A percentile compares a stretch with the other conserved stretches of the same genome.
phyloP scores from a whole-genome alignment of 306 rosid genomes.

The Senna tora region DNA sequence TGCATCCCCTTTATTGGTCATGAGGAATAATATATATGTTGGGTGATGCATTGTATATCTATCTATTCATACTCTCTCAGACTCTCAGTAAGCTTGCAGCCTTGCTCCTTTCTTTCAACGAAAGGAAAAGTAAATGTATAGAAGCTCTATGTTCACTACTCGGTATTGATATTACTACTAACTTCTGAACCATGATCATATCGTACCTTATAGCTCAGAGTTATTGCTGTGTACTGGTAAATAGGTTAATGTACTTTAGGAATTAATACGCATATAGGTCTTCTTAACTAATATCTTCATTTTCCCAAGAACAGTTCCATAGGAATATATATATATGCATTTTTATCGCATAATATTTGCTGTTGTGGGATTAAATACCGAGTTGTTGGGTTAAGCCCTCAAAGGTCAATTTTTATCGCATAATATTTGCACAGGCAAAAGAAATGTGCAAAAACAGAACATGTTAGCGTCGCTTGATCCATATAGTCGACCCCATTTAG shows the following conservation, averaged over 20 bases:
- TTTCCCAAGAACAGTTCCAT: background rate
- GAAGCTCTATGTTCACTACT: background rate
- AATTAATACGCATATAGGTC: background rate
- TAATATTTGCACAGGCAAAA: background rate
- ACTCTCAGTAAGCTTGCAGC: background rate
- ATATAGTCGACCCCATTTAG: too few relatives aligned
- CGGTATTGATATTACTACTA: background rate
- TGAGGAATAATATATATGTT: background rate
- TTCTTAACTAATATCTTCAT: background rate
- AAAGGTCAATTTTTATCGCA: background rate
- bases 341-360: background rate
- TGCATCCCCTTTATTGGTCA: constrained; percentile 15
- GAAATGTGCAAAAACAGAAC: too few relatives aligned
- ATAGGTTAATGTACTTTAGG: background rate
- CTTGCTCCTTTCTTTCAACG: constrained; percentile 1
- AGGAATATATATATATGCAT: background rate
- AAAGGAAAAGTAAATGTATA: background rate
- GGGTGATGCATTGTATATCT: constrained; percentile 19
- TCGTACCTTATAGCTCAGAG: background rate
- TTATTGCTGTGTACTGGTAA: background rate
- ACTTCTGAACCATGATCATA: background rate
- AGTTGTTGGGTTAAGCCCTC: background rate
- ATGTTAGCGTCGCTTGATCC: too few relatives aligned
- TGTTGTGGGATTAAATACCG: background rate
- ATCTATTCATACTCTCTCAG: too few relatives aligned